These are phyloP conservation scores for Cyclotella atomus DNA, from an alignment of 108 stramenopile species.

Conservation along the genomic window DNA sequence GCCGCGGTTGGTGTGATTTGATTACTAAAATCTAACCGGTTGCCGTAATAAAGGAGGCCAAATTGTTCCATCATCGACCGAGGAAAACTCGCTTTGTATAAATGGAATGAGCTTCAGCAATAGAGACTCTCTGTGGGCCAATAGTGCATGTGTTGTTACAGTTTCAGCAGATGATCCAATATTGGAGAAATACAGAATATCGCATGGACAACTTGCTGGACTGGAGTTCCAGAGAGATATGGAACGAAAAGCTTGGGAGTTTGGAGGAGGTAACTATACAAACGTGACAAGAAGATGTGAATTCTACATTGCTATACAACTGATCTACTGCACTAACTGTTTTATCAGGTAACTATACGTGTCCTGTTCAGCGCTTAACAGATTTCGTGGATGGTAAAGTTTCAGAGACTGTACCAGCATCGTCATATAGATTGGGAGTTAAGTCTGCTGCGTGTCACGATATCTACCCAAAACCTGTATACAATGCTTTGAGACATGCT, in stretches of 20 bases:
- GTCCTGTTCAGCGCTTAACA: conserved; percentile 91
- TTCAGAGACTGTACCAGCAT: conserved; percentile 74
- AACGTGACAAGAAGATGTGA: too few species aligned
- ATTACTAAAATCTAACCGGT: too few species aligned
- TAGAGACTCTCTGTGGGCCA: conserved; percentile 90
- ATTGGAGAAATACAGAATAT: conserved; percentile 65
- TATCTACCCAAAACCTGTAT: conserved; percentile 84
- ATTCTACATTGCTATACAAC: too few species aligned
- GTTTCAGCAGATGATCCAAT: conserved; percentile 82
- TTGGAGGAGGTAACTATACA: conserved; percentile 85
- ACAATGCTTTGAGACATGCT: conserved; percentile 75
- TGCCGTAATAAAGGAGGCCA: conserved; percentile 84
- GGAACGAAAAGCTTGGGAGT: conserved; percentile 80
- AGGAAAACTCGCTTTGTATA: conserved; percentile 85
- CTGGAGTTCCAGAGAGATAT: conserved; percentile 86
- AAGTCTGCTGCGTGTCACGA: conserved; percentile 84
- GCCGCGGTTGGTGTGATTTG: too few species aligned
- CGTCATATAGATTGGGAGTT: conserved; percentile 93
- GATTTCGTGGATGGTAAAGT: conserved; percentile 74
- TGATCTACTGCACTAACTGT: too few species aligned
- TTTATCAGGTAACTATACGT: not conserved
- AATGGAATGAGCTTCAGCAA: conserved; percentile 97
- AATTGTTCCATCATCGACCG: conserved; percentile 91
- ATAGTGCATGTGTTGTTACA: conserved; percentile 93
- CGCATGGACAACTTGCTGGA: conserved; percentile 75